Percentiles rank a stretch among this genome's conserved stretches.
phyloP scores from a whole-genome alignment of 176 grass and related monocot species.

The Pontederia crassipes region DNA sequence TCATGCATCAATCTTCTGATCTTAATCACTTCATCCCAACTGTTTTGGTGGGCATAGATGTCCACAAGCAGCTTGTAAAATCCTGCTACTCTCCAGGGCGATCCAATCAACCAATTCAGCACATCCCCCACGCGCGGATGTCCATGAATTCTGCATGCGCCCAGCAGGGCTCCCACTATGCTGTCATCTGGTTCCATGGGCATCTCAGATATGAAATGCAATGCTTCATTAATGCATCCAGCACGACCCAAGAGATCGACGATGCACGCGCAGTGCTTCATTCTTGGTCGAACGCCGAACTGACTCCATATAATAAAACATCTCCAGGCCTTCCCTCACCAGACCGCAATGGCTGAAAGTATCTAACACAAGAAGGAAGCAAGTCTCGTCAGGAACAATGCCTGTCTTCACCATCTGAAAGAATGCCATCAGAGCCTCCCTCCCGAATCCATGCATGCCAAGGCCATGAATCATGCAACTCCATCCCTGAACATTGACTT shows the following conservation, averaged over 20 bases:
- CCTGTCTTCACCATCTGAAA: conserved; percentile 9
- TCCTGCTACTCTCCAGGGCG: neutral
- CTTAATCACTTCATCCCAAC: conserved; percentile 8
- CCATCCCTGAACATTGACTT: conserved; percentile 3
- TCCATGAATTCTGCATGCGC: conserved; percentile 15
- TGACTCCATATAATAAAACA: conserved; percentile 10
- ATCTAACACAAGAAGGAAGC: conserved; percentile 5
- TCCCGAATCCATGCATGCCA: conserved; percentile 13
- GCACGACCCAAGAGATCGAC: conserved; percentile 8
- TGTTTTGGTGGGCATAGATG: neutral
- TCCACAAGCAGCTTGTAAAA: conserved; percentile 8
- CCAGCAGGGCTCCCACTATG: neutral
- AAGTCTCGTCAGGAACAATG: conserved; percentile 11
- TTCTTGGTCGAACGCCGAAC: neutral
- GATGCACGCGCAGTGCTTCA: conserved; percentile 1
- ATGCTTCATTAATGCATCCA: conserved; percentile 6
- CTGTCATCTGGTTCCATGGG: conserved; percentile 1
- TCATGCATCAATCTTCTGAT: conserved; percentile 7
- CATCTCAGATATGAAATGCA: neutral
- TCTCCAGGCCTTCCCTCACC: neutral
- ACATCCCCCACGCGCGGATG: neutral
- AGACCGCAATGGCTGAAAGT: conserved; percentile 10
- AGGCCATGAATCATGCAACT: conserved; percentile 12
- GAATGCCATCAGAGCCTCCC: neutral
- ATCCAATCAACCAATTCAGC: neutral